Evolutionary conservation across 345 rosid genomes (phyloP).

Genomic region (Populus pruinosa): DNA sequence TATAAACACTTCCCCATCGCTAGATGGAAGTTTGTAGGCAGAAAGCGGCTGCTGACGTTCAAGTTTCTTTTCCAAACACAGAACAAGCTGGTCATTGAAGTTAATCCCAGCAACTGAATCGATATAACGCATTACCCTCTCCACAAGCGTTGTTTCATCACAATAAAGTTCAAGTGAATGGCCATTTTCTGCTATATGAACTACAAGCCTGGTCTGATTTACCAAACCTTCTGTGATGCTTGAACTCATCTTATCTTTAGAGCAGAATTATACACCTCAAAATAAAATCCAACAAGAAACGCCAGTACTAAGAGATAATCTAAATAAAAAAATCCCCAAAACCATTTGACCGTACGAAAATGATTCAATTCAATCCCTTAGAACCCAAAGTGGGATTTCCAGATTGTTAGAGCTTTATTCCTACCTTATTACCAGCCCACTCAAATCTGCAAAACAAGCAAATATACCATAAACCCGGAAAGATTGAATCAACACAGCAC

Average conservation of each 20-base stretch:
- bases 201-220: slow-evolving; percentile 66
- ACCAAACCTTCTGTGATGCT: slow-evolving; percentile 47
- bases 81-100: slow-evolving; percentile 78
- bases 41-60: slow-evolving; percentile 75
- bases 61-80: slow-evolving; percentile 75
- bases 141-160: slow-evolving; percentile 61
- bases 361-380: slow-evolving; percentile 3
- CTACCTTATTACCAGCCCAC: slow-evolving; percentile 20
- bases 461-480: slow-evolving; percentile 10
- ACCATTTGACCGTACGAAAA: neutral
- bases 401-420: slow-evolving; percentile 11
- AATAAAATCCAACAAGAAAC: slow-evolving; percentile 8
- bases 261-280: slow-evolving; percentile 31
- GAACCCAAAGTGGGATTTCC: slow-evolving; percentile 7
- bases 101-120: slow-evolving; percentile 53
- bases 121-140: slow-evolving; percentile 63
- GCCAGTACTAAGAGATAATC: neutral
- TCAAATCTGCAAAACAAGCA: slow-evolving; percentile 15
- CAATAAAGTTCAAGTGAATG: slow-evolving; percentile 68
- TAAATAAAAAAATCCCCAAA: neutral
- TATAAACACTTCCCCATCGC: slow-evolving; percentile 65
- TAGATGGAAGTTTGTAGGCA: slow-evolving; percentile 70
- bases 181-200: slow-evolving; percentile 88
- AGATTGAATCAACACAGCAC: neutral
- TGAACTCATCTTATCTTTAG: slow-evolving; percentile 61